Conservation (phyloP, 495 filamentous ascomycete species). For the Daldinia vernicosa region DNA sequence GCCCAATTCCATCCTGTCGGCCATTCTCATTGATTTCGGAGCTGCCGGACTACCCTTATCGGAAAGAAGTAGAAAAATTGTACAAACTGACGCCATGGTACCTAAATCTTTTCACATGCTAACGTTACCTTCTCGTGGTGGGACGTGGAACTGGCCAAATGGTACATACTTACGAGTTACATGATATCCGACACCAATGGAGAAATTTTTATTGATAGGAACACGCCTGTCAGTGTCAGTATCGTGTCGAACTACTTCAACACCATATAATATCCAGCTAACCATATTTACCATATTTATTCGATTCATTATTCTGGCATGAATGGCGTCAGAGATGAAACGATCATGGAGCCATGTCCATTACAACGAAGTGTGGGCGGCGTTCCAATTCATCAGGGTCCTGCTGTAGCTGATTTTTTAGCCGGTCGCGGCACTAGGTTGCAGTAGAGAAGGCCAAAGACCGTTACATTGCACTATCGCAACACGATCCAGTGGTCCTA, state of each 20-base stretch:
- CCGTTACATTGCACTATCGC: constrained; percentile 29
- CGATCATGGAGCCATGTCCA: constrained; percentile 10
- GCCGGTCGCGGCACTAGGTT: constrained; percentile 32
- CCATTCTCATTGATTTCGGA: constrained; percentile 24
- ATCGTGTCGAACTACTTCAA: constrained; percentile 5
- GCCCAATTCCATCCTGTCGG: constrained; percentile 36
- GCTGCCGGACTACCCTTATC: constrained; percentile 24
- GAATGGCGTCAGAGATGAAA: constrained; percentile 24
- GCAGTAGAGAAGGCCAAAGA: constrained; percentile 26
- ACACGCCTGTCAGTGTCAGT: constrained; percentile 12
- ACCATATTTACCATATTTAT: constrained; percentile 7
- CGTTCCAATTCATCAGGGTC: constrained; percentile 17
- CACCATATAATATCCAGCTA: constrained; percentile 9
- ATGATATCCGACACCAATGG: constrained; percentile 18
- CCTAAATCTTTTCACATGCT: constrained; percentile 39
- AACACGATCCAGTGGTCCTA: constrained; percentile 30
- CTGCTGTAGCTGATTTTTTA: constrained; percentile 21
- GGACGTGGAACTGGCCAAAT: constrained; percentile 21
- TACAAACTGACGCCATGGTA: constrained; percentile 8
- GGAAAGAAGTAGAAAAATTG: constrained; percentile 15
- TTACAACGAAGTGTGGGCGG: constrained; percentile 12
- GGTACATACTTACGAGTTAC: constrained; percentile 15
- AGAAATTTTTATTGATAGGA: constrained; percentile 26
- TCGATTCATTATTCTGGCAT: constrained; percentile 4
- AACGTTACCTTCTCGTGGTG: constrained; percentile 22